Evolutionary conservation across 768 basidiomycete species (phyloP).

Genomic region (Hydnomerulius pinastri): DNA sequence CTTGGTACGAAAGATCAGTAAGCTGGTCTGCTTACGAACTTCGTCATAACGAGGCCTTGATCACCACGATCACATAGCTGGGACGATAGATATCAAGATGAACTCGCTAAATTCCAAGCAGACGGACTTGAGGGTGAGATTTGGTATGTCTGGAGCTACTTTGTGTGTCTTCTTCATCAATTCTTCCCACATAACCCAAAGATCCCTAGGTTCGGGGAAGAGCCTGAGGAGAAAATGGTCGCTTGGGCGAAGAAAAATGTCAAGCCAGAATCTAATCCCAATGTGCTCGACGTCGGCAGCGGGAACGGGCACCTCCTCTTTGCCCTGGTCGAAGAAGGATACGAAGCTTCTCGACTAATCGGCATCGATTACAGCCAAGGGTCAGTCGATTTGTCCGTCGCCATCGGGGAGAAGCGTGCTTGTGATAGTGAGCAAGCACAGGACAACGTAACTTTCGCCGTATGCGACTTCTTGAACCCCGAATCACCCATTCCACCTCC

Average conservation of each 20-base stretch:
- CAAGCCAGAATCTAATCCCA: conserved; percentile 48
- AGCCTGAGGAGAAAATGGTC: conserved; percentile 78
- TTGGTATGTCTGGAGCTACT: conserved; percentile 50
- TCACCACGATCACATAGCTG: conserved; percentile 48
- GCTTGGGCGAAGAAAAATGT: conserved; percentile 64
- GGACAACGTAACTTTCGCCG: conserved; percentile 47
- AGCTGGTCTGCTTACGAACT: conserved; percentile 25
- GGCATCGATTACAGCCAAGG: conserved; percentile 81
- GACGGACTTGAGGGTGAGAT: conserved; percentile 84
- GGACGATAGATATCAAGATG: conserved; percentile 74
- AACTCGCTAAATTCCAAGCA: conserved; percentile 72
- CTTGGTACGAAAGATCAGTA: conserved; percentile 83
- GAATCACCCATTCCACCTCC: conserved; percentile 40
- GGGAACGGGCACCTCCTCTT: conserved; percentile 81
- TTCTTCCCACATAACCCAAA: background rate
- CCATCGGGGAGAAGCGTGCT: conserved; percentile 52
- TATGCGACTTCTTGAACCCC: conserved; percentile 66
- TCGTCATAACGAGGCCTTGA: background rate
- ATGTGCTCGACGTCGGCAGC: conserved; percentile 73
- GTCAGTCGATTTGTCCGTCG: conserved; percentile 63
- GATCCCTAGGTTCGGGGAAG: conserved; percentile 70
- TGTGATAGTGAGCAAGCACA: background rate
- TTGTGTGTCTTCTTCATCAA: background rate
- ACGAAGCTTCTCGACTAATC: conserved; percentile 47
- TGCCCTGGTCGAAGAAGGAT: conserved; percentile 68